A percentile compares a stretch with the other conserved stretches of the same genome.
Evolutionary conservation across 352 stramenopile species (phyloP).

Genomic region (Aphanomyces invadans): DNA sequence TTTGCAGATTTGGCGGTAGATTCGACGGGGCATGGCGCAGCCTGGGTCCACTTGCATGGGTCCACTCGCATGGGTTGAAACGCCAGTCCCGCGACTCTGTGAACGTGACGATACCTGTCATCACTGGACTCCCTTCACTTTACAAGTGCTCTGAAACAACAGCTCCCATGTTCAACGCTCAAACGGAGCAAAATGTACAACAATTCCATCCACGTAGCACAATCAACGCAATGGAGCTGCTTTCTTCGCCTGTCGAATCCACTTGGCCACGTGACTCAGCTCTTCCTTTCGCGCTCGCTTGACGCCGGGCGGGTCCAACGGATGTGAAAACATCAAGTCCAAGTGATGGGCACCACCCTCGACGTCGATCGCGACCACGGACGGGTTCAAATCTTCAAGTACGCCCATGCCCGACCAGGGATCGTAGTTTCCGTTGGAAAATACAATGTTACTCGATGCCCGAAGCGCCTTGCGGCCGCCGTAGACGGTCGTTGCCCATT

Average conservation of each 20-base stretch:
- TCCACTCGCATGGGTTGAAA: too few species aligned
- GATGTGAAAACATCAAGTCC: slow-evolving; percentile 52
- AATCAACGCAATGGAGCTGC: too few species aligned
- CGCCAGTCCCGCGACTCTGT: too few species aligned
- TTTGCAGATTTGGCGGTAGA: too few species aligned
- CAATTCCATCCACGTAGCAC: too few species aligned
- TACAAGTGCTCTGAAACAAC: too few species aligned
- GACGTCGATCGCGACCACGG: slow-evolving; percentile 36
- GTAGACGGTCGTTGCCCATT: slow-evolving; percentile 40
- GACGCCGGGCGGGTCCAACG: slow-evolving; percentile 37
- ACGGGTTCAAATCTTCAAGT: slow-evolving; percentile 31
- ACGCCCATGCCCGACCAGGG: slow-evolving; percentile 51
- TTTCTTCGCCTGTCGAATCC: slow-evolving; percentile 32
- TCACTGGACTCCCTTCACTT: too few species aligned
- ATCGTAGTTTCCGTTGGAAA: slow-evolving; percentile 57
- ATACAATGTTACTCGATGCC: slow-evolving; percentile 52
- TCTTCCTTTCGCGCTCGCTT: slow-evolving; percentile 34
- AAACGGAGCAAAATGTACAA: too few species aligned
- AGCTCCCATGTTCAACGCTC: too few species aligned
- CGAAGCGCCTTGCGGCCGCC: slow-evolving; percentile 42
- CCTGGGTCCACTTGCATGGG: too few species aligned
- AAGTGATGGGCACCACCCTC: slow-evolving; percentile 43
- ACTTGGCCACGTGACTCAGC: slow-evolving; percentile 39
- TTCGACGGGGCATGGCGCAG: not conserved
- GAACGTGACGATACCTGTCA: too few species aligned